Conservation (phyloP, 257 asterid species). For the Nicotiana sylvestris region DNA sequence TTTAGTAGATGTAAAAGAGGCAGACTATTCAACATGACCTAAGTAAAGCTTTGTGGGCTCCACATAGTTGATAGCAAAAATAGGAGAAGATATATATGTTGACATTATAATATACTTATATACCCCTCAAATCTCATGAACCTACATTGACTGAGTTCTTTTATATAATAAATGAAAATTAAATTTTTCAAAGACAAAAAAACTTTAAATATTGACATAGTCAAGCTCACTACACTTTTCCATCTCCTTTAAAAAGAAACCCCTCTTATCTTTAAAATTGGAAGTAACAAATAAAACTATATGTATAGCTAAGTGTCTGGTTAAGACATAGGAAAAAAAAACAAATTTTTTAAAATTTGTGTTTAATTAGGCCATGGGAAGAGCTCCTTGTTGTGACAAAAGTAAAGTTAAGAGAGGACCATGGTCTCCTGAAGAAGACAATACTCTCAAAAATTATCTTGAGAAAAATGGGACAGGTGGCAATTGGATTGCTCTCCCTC, state of each 20-base stretch:
- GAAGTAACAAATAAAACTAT: background rate
- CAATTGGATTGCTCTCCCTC: slow-evolving; percentile 73
- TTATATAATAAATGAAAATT: slow-evolving; percentile 6
- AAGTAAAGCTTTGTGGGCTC: slow-evolving; percentile 13
- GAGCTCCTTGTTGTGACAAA: slow-evolving; percentile 86
- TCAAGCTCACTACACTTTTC: slow-evolving; percentile 21
- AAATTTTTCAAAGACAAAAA: background rate
- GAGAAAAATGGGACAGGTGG: slow-evolving; percentile 51
- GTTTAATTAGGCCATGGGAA: slow-evolving; percentile 38
- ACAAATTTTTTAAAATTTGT: background rate
- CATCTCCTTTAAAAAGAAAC: background rate
- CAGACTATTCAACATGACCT: background rate
- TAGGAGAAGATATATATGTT: slow-evolving; percentile 13
- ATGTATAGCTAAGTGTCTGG: background rate
- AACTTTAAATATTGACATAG: slow-evolving; percentile 34
- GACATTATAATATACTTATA: slow-evolving; percentile 7
- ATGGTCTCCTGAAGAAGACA: slow-evolving; percentile 78
- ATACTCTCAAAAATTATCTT: slow-evolving; percentile 39
- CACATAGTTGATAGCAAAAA: slow-evolving; percentile 13
- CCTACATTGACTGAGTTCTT: slow-evolving; percentile 40
- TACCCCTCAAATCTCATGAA: background rate
- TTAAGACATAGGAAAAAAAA: background rate
- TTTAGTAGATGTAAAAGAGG: background rate
- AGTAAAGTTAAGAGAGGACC: slow-evolving; percentile 70
- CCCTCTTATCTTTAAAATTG: slow-evolving; percentile 13